Conservation (phyloP, 208 protist species). For the Trypanosoma brucei region DNA sequence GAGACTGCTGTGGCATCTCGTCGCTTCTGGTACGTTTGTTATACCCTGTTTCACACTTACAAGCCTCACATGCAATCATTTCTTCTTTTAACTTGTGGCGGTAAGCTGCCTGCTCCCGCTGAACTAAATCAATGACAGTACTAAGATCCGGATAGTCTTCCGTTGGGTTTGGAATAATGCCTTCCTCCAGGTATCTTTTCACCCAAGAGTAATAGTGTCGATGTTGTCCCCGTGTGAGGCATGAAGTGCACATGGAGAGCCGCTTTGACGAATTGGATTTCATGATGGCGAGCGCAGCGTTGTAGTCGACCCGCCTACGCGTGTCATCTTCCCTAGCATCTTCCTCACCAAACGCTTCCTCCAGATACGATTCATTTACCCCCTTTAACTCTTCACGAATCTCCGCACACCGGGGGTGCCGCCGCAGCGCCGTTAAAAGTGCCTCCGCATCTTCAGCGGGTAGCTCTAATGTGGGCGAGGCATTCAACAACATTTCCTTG, state of each 20-base stretch:
- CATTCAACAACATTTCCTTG: conserved; percentile 17
- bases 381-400: conserved; percentile 5
- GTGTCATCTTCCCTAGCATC: conserved; percentile 38
- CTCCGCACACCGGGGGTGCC: conserved; percentile 11
- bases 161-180: conserved; percentile 13
- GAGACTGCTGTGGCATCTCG: background rate
- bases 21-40: conserved; percentile 9
- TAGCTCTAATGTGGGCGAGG: conserved; percentile 24
- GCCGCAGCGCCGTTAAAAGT: conserved; percentile 9
- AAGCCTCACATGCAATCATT: conserved; percentile 17
- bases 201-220: conserved; percentile 43
- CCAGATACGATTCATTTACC: conserved; percentile 16
- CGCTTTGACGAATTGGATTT: conserved; percentile 19
- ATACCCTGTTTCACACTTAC: conserved; percentile 14
- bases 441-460: conserved; percentile 4
- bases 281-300: conserved; percentile 18
- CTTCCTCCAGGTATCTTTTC: conserved; percentile 25
- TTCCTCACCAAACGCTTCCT: conserved; percentile 28
- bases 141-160: conserved; percentile 42
- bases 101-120: conserved; percentile 46
- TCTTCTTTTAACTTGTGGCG: conserved; percentile 37
- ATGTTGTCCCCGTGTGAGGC: conserved; percentile 63
- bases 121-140: conserved; percentile 40
- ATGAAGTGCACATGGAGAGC: conserved; percentile 47
- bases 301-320: conserved; percentile 44